These are phyloP conservation scores for Exsudoporus frostii DNA, from an alignment of 768 basidiomycete species.

Conservation along the genomic window DNA sequence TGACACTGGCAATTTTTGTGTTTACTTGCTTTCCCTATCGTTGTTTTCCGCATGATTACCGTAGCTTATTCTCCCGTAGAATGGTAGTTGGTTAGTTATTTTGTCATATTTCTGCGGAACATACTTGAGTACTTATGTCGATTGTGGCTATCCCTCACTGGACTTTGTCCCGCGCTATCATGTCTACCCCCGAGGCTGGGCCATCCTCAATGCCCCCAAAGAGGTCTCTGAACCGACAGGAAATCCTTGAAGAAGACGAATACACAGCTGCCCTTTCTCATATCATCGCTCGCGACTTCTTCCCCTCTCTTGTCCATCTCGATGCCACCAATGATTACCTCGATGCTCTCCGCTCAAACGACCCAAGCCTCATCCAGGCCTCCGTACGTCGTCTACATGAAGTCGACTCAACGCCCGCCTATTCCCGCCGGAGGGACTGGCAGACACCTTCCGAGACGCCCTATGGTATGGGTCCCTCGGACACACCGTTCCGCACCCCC, in stretches of 20 bases:
- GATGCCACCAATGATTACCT: conserved; percentile 88
- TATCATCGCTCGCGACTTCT: conserved; percentile 97
- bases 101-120: conserved; percentile 10
- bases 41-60: conserved; percentile 2
- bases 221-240: conserved; percentile 69
- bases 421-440: conserved; percentile 32
- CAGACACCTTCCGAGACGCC: conserved; percentile 64
- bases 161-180: conserved; percentile 9
- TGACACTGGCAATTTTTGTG: conserved; percentile 6
- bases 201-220: conserved; percentile 30
- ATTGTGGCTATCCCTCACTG: conserved; percentile 6
- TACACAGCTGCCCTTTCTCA: conserved; percentile 87
- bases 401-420: conserved; percentile 49
- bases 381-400: conserved; percentile 74
- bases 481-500: conserved; percentile 61
- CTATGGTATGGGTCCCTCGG: conserved; percentile 52
- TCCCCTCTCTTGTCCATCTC: conserved; percentile 86
- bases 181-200: conserved; percentile 31
- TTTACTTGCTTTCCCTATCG: conserved; percentile 9
- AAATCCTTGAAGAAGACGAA: conserved; percentile 87
- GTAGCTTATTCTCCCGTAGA: conserved; percentile 13
- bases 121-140: neutral
- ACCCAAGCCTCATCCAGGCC: conserved; percentile 71
- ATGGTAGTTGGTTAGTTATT: conserved; percentile 9
- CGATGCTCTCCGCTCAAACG: conserved; percentile 71